Base-by-base conservation (phyloP, 2,329 filamentous ascomycete genomes). In the Alternaria arborescens region DNA sequence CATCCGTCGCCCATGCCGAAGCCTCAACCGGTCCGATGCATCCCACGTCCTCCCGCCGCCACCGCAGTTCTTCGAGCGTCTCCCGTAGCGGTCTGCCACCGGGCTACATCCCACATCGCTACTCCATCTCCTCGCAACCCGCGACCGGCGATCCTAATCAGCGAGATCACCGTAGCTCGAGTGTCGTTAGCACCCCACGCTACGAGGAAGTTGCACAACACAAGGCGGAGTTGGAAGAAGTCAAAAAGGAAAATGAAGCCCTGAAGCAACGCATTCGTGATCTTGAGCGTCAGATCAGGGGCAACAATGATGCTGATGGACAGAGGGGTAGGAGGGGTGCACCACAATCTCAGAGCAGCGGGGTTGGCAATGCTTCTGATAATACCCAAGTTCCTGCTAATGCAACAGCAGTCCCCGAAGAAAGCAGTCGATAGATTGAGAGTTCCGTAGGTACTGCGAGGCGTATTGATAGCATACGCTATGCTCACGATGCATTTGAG, bases 11-110 rank as follows among this genome's bases (percentile, higher is more conserved):
- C 70, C 80, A 60, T 71, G 81, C 52, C 66, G 81, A 72, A 20
- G 67, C 80, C 55, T 73, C 84, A 54, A 78, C 80, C 22, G 82
- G 82, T 40, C 77, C 85, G 8, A 81, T 79, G 36, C 83, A 86
- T 58, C 84, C 86, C 14, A 85, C 82, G 22, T 81, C 82, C 62
- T 86, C 79, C 59, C 86, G 80, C 52, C 83, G 86, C 53, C 85
- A 88, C 71, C 83, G 85, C 51, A 87, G 84, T 20, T 86, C 83
- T 8, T 86, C 83, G 6, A 86, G 82, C 61, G 79, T 87, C 14
- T 85, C 84, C 30, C 72, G 75, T 24, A 71, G 61, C 30, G 67
- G 65, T 12, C 63, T 76, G 44, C 74, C 74, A 18, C 61, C 60
- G 22, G 61, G 57, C 11, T 55, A 46, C 18, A 69, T 73, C 42